These are phyloP conservation scores for Entonaema liquescens DNA, from an alignment of 495 filamentous ascomycete genomes.

Conservation along the genomic window DNA sequence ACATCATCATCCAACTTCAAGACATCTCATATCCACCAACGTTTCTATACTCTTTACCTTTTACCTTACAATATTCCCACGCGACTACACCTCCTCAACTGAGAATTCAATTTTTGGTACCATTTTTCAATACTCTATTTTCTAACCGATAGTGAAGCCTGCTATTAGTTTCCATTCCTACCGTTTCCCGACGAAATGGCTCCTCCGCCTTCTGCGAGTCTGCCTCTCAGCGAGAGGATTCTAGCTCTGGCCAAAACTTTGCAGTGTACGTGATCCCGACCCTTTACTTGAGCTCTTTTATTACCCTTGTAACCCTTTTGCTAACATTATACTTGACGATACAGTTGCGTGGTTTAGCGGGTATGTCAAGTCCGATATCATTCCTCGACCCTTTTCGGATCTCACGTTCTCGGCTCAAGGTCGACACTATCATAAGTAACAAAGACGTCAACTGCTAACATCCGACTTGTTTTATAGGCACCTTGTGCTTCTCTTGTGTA, in stretches of 20 bases:
- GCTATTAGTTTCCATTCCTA: not conserved
- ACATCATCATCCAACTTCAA: not conserved
- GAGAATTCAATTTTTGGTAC: constrained; percentile 17
- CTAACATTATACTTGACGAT: constrained; percentile 41
- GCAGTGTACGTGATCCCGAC: constrained; percentile 70
- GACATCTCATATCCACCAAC: constrained; percentile 2
- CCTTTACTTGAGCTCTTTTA: constrained; percentile 2
- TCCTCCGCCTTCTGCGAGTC: constrained; percentile 74
- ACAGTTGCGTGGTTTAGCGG: constrained; percentile 84
- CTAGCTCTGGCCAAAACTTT: constrained; percentile 82
- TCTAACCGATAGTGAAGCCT: not conserved
- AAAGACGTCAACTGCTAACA: constrained; percentile 18
- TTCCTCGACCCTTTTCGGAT: constrained; percentile 7
- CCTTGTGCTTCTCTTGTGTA: constrained; percentile 81
- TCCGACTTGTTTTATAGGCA: constrained; percentile 63
- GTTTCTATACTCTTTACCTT: not conserved
- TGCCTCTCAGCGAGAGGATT: constrained; percentile 79
- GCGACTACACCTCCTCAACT: constrained; percentile 19
- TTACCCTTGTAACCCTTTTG: constrained; percentile 28
- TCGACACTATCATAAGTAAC: not conserved
- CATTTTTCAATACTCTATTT: not conserved
- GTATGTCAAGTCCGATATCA: constrained; percentile 62
- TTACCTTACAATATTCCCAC: constrained; percentile 6
- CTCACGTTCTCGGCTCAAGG: constrained; percentile 4
- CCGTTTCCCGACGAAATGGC: constrained; percentile 66